A percentile compares a stretch with the other conserved stretches of the same genome.
Evolutionary conservation across 2,329 filamentous ascomycete species (phyloP).

Genomic region (Myotisia sp.): DNA sequence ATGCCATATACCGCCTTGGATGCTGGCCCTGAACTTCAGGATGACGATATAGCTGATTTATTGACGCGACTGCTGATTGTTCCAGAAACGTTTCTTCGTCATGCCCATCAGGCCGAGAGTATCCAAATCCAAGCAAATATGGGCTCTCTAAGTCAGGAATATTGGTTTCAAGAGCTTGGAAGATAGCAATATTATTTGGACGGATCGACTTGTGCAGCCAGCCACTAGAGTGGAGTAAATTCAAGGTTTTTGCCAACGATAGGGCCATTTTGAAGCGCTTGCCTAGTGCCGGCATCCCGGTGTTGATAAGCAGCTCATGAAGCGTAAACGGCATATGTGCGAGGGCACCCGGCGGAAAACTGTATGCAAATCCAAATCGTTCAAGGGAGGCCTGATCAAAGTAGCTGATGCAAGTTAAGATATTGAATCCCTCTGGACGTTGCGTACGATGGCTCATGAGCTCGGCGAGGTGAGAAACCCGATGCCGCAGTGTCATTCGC

Average conservation of each 20-base stretch:
- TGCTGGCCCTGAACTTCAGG: background rate
- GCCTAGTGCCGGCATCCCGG: background rate
- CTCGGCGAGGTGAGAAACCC: background rate
- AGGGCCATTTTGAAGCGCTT: background rate
- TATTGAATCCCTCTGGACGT: background rate
- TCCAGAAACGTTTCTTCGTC: background rate
- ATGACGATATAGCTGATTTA: background rate
- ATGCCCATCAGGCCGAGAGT: background rate
- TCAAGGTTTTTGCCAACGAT: background rate
- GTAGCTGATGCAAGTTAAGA: background rate
- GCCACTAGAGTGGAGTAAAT: background rate
- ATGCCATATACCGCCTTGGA: background rate
- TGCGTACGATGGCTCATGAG: background rate
- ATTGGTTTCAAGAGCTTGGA: background rate
- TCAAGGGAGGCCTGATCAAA: background rate
- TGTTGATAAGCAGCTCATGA: background rate
- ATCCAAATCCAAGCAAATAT: background rate
- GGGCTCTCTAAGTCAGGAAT: background rate
- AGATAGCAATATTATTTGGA: background rate
- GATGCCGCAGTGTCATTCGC: background rate
- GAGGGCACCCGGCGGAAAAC: background rate
- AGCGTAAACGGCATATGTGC: background rate
- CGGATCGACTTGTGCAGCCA: background rate
- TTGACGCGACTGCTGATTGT: background rate
- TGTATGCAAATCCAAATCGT: conserved; percentile 1